phyloP scores from a whole-genome alignment of 768 basidiomycete genomes.

The Coprinellus aureogranulatus region DNA sequence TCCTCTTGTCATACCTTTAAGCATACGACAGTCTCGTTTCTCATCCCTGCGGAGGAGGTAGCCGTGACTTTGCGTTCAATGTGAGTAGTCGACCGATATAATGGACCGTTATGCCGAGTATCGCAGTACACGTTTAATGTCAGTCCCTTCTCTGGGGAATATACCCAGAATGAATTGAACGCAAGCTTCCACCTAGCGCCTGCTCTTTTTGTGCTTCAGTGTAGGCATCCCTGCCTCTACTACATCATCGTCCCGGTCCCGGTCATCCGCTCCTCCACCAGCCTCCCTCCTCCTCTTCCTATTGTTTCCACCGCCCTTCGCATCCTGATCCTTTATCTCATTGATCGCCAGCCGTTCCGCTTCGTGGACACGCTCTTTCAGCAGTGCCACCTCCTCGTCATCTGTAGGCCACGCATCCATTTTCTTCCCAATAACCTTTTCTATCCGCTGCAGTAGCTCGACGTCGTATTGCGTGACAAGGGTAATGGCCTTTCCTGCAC shows the following conservation, averaged over 20 bases:
- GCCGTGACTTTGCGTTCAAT: no score
- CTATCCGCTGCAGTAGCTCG: slow-evolving; percentile 92
- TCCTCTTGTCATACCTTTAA: no score
- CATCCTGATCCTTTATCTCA: slow-evolving; percentile 71
- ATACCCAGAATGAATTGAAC: no score
- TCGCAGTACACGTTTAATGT: no score
- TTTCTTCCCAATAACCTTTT: slow-evolving; percentile 87
- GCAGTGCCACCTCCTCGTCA: slow-evolving; percentile 81
- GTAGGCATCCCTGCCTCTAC: slow-evolving; percentile 87
- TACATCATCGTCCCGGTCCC: slow-evolving; percentile 89
- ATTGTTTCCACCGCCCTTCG: slow-evolving; percentile 34
- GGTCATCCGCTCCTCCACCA: slow-evolving; percentile 60
- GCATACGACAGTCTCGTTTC: no score
- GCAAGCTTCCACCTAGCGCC: slow-evolving; percentile 33
- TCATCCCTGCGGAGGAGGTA: no score
- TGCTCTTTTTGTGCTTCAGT: slow-evolving; percentile 55
- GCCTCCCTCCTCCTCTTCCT: slow-evolving; percentile 43
- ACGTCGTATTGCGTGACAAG: slow-evolving; percentile 98
- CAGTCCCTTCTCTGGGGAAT: no score
- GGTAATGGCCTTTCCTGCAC: slow-evolving; percentile 95
- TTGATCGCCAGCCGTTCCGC: slow-evolving; percentile 74
- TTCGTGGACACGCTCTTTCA: slow-evolving; percentile 87
- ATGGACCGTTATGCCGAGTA: no score
- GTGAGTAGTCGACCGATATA: no score
- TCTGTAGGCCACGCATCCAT: slow-evolving; percentile 87